These are phyloP conservation scores for Mytilinidion resinicola DNA, from an alignment of 495 filamentous ascomycete species.

Conservation along the genomic window DNA sequence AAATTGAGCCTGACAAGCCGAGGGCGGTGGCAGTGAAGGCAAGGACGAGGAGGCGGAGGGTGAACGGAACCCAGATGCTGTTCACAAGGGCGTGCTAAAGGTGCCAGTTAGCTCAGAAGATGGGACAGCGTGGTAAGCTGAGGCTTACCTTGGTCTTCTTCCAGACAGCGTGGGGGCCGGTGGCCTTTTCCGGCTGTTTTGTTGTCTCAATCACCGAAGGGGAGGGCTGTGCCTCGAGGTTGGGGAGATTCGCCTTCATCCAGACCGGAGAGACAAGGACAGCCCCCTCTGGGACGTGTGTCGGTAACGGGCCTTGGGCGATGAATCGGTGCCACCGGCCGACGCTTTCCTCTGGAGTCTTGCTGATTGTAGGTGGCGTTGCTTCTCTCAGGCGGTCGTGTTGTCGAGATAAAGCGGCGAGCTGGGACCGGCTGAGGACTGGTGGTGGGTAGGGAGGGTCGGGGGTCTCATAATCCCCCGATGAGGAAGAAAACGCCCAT, in stretches of 20 bases:
- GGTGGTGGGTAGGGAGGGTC: too few relatives aligned
- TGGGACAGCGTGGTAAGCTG: conserved; percentile 5
- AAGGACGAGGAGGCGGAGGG: conserved; percentile 76
- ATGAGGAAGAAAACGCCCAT: too few relatives aligned
- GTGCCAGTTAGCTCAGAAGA: background rate
- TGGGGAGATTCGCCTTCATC: conserved; percentile 51
- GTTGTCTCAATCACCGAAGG: conserved; percentile 30
- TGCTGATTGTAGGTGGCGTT: conserved; percentile 25
- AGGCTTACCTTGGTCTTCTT: conserved; percentile 48
- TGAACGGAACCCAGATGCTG: conserved; percentile 78
- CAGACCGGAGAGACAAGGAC: conserved; percentile 49
- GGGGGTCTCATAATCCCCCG: too few relatives aligned
- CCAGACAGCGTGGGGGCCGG: conserved; percentile 10
- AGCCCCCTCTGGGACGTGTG: conserved; percentile 33
- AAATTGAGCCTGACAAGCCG: conserved; percentile 71
- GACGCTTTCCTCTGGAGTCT: conserved; percentile 33
- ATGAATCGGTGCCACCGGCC: conserved; percentile 58
- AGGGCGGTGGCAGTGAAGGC: conserved; percentile 75
- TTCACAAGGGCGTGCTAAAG: conserved; percentile 42
- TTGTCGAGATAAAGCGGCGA: conserved; percentile 1
- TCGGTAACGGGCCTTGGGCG: conserved; percentile 31
- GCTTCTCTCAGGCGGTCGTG: conserved; percentile 28
- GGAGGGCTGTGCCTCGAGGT: conserved; percentile 45
- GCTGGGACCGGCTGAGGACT: too few relatives aligned
- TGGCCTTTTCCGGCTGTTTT: conserved; percentile 42